These are phyloP conservation scores for Microcyclospora tardicrescens DNA, from an alignment of 2,329 filamentous ascomycete genomes.

Conservation along the genomic window DNA sequence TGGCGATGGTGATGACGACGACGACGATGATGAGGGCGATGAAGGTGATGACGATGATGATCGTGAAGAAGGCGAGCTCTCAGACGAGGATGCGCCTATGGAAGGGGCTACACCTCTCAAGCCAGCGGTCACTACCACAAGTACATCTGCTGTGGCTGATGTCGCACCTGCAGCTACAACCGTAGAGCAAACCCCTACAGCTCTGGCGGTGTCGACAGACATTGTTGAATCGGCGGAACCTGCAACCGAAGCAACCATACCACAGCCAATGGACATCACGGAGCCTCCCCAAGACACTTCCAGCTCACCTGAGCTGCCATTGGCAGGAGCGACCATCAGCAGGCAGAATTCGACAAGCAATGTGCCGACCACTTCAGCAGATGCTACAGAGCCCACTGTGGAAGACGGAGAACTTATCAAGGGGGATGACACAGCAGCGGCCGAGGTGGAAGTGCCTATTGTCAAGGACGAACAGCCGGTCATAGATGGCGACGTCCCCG, in stretches of 20 bases:
- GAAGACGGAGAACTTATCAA: conserved; percentile 1
- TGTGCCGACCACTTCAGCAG: conserved; percentile 6
- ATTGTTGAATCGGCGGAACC: conserved; percentile 2
- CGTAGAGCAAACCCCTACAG: conserved; percentile 2
- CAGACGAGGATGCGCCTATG: conserved; percentile 18
- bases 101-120: conserved; percentile 3
- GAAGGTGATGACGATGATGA: conserved; percentile 34
- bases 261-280: too few species aligned
- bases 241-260: conserved; percentile 3
- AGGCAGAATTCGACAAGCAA: conserved; percentile 21
- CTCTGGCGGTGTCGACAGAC: conserved; percentile 6
- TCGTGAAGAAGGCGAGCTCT: conserved; percentile 23
- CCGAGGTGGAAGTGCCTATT: too few species aligned
- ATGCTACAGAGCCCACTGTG: conserved; percentile 2
- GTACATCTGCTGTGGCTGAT: too few species aligned
- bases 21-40: conserved; percentile 38
- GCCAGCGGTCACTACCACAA: too few species aligned
- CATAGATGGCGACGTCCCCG: neutral
- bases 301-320: conserved; percentile 31
- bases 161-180: too few species aligned
- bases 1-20: conserved; percentile 34
- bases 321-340: conserved; percentile 26
- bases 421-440: neutral
- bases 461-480: neutral
- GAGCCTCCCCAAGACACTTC: conserved; percentile 18